Conservation (phyloP, 805 yeast species). For the Lachancea meyersii region DNA sequence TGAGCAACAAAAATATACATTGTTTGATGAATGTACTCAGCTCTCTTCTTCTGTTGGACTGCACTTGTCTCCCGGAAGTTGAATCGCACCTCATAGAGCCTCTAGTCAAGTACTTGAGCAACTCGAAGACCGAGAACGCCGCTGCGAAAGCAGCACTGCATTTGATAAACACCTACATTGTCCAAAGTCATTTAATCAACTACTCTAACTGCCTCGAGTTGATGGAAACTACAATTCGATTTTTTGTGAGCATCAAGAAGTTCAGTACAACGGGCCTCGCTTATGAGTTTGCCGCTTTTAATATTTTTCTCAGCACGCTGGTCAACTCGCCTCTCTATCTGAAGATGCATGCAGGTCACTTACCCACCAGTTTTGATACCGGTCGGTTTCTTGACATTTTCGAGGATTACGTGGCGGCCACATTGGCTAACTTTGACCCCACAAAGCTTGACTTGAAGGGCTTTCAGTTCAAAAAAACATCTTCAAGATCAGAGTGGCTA, state of each 20-base stretch:
- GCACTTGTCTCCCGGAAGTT: conserved; percentile 19
- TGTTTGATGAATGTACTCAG: conserved; percentile 26
- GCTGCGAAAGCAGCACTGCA: conserved; percentile 35
- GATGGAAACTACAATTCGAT: conserved; percentile 35
- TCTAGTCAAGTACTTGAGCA: conserved; percentile 19
- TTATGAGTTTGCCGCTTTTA: conserved; percentile 41
- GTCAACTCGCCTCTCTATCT: conserved; percentile 26
- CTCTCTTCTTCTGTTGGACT: conserved; percentile 22
- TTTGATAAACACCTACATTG: conserved; percentile 41
- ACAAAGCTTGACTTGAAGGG: conserved; percentile 4
- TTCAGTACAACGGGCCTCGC: conserved; percentile 40
- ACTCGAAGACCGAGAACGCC: conserved; percentile 24
- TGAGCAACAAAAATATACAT: conserved; percentile 25
- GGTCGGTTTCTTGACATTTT: conserved; percentile 4
- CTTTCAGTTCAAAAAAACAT: conserved; percentile 1
- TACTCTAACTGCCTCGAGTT: conserved; percentile 35
- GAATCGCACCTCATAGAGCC: conserved; percentile 16
- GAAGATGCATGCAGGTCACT: conserved; percentile 19
- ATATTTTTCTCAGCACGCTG: conserved; percentile 40
- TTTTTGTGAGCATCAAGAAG: conserved; percentile 33
- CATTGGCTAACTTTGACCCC: conserved; percentile 14
- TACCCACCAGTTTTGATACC: conserved; percentile 2
- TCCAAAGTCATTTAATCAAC: conserved; percentile 39
- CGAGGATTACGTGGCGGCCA: conserved; percentile 16
- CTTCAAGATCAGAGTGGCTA: conserved; percentile 13